A percentile compares a stretch with the other conserved stretches of the same genome.
These are phyloP conservation scores for Boehmeria nivea DNA, from an alignment of 306 rosid species.

Conservation along the genomic window DNA sequence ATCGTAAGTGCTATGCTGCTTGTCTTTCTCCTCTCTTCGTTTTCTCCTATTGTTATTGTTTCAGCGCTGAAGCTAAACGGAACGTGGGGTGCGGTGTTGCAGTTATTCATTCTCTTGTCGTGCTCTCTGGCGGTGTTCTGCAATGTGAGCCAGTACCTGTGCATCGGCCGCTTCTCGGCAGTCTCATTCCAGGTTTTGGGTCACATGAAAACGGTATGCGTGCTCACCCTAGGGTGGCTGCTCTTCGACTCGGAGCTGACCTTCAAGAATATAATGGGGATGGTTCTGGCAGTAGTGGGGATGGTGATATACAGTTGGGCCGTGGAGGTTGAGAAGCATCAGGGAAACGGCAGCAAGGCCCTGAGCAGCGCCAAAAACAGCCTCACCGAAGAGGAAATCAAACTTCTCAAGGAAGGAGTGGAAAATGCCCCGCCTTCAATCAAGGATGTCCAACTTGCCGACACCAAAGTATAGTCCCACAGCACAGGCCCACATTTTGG, in stretches of 20 bases:
- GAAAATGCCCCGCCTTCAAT: slow-evolving; percentile 24
- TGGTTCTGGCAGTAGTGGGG: slow-evolving; percentile 66
- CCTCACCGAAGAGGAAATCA: slow-evolving; percentile 80
- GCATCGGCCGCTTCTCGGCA: slow-evolving; percentile 92
- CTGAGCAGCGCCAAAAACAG: slow-evolving; percentile 46
- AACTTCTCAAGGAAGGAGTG: slow-evolving; percentile 56
- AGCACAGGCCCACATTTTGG: too few species aligned
- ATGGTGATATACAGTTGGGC: slow-evolving; percentile 97
- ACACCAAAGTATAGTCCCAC: slow-evolving; percentile 39
- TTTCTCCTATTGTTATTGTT: neutral
- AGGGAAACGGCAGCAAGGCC: too few species aligned
- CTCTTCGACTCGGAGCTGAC: slow-evolving; percentile 80
- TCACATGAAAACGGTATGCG: slow-evolving; percentile 92
- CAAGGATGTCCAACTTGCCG: slow-evolving; percentile 67
- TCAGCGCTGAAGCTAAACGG: neutral
- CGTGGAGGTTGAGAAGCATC: slow-evolving; percentile 61
- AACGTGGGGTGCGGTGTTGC: slow-evolving; percentile 26
- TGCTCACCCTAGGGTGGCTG: slow-evolving; percentile 85
- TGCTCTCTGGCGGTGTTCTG: slow-evolving; percentile 80
- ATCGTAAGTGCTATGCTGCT: slow-evolving; percentile 48
- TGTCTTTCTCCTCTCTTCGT: neutral
- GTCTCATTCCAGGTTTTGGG: slow-evolving; percentile 92
- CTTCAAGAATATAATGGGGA: slow-evolving; percentile 77
- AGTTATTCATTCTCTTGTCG: slow-evolving; percentile 73
- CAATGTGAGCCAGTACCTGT: slow-evolving; percentile 87